Percentiles rank a stretch among this genome's conserved stretches.
Conservation (phyloP, 352 stramenopile genomes). For the Phytophthora crassamura region DNA sequence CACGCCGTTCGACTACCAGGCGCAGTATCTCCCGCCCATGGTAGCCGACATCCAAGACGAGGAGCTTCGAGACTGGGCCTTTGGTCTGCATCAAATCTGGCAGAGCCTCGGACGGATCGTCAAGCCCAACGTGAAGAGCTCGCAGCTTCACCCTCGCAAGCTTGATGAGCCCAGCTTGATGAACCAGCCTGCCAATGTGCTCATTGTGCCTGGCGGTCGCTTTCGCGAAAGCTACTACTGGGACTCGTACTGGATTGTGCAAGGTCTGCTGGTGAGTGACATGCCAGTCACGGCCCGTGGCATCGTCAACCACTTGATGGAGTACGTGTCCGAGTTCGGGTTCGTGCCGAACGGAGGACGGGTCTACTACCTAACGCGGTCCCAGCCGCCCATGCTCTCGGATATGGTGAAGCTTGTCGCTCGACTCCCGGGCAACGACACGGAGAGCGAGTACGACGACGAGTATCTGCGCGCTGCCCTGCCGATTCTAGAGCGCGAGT, state of each 20-base stretch:
- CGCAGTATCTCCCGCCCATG: slow-evolving; percentile 53
- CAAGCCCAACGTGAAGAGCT: slow-evolving; percentile 58
- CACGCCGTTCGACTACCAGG: slow-evolving; percentile 75
- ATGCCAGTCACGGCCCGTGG: slow-evolving; percentile 81
- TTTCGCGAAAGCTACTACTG: slow-evolving; percentile 95
- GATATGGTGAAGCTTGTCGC: slow-evolving; percentile 84
- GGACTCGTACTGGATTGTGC: slow-evolving; percentile 94
- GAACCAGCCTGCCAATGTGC: slow-evolving; percentile 54
- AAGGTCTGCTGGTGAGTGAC: slow-evolving; percentile 83
- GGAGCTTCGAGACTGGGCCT: slow-evolving; percentile 68
- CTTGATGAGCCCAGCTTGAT: slow-evolving; percentile 40
- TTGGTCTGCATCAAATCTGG: slow-evolving; percentile 81
- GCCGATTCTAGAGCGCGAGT: slow-evolving; percentile 81
- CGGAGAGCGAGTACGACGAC: slow-evolving; percentile 53
- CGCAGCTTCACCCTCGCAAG: slow-evolving; percentile 53
- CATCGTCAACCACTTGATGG: slow-evolving; percentile 88
- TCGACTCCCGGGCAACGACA: slow-evolving; percentile 38
- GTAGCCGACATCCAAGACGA: slow-evolving; percentile 60
- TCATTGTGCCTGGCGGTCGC: slow-evolving; percentile 90
- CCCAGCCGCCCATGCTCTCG: slow-evolving; percentile 91
- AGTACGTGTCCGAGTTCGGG: slow-evolving; percentile 86
- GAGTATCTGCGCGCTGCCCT: slow-evolving; percentile 61
- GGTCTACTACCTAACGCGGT: slow-evolving; percentile 92
- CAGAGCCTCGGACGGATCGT: slow-evolving; percentile 67
- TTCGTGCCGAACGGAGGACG: slow-evolving; percentile 92